Conservation (phyloP, 768 basidiomycete genomes). For the Cystofilobasidium capitatum region DNA sequence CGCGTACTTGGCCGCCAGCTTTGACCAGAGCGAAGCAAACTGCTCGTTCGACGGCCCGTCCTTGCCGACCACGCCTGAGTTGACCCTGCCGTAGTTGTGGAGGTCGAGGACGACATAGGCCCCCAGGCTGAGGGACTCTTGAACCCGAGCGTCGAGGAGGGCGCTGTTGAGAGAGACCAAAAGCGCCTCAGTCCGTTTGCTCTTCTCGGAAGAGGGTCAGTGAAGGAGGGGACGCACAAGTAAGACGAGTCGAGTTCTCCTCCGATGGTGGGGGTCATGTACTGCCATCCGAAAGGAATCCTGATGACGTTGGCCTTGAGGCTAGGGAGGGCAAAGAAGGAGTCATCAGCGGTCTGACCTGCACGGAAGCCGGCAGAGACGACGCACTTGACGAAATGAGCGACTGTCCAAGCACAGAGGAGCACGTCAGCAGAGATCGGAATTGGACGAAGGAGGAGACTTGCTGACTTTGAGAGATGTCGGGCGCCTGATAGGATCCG, state of each 20-base stretch:
- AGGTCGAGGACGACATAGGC: slow-evolving; percentile 50
- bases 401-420: background rate
- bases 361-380: background rate
- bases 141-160: slow-evolving; percentile 44
- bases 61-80: slow-evolving; percentile 54
- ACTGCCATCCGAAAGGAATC: slow-evolving; percentile 21
- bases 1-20: slow-evolving; percentile 49
- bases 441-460: background rate
- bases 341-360: background rate
- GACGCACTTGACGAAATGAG: slow-evolving; percentile 15
- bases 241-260: slow-evolving; percentile 9
- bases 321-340: background rate
- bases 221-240: background rate
- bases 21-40: slow-evolving; percentile 50
- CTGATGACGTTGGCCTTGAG: slow-evolving; percentile 11
- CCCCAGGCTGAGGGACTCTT: slow-evolving; percentile 46
- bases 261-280: background rate
- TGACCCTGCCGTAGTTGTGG: slow-evolving; percentile 56
- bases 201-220: background rate
- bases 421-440: background rate
- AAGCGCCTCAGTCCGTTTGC: background rate
- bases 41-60: slow-evolving; percentile 52
- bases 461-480: slow-evolving; percentile 12
- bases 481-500: background rate
- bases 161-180: background rate